A percentile compares a stretch with the other conserved stretches of the same genome.
Conservation (phyloP, 2,329 filamentous ascomycete species). For the Knufia petricola region DNA sequence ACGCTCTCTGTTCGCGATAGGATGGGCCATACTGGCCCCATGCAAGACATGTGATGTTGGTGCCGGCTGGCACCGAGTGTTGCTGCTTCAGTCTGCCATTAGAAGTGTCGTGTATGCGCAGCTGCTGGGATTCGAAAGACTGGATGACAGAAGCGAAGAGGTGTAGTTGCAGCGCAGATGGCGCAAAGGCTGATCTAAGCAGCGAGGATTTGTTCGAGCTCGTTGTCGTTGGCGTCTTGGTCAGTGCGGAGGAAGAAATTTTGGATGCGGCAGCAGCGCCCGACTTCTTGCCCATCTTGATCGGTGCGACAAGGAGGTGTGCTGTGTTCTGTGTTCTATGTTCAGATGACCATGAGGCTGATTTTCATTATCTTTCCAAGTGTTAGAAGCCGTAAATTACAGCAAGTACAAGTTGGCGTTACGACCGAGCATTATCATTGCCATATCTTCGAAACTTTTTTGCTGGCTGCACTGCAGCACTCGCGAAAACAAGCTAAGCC, state of each 20-base stretch:
- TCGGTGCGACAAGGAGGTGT: too few species aligned
- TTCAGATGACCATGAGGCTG: neutral
- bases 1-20: conserved; percentile 27
- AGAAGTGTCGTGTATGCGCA: conserved; percentile 43
- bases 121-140: conserved; percentile 42
- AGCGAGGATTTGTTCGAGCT: conserved; percentile 38
- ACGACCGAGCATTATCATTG: neutral
- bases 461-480: too few species aligned
- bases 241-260: conserved; percentile 31
- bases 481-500: too few species aligned
- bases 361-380: too few species aligned
- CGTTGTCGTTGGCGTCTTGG: conserved; percentile 25
- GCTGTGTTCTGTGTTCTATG: too few species aligned
- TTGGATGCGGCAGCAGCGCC: conserved; percentile 35
- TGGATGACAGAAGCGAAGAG: conserved; percentile 47
- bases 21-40: conserved; percentile 37
- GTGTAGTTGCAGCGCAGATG: conserved; percentile 41
- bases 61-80: conserved; percentile 38
- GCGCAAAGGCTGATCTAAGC: conserved; percentile 41
- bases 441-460: neutral
- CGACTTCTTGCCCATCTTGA: conserved; percentile 39
- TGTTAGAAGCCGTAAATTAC: neutral
- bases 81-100: conserved; percentile 43
- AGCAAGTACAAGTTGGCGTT: neutral
- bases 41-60: conserved; percentile 40